A percentile compares a stretch with the other conserved stretches of the same genome.
phyloP scores from a whole-genome alignment of 371 early-diverging fungal genomes.

The Haplosporangium sp. region DNA sequence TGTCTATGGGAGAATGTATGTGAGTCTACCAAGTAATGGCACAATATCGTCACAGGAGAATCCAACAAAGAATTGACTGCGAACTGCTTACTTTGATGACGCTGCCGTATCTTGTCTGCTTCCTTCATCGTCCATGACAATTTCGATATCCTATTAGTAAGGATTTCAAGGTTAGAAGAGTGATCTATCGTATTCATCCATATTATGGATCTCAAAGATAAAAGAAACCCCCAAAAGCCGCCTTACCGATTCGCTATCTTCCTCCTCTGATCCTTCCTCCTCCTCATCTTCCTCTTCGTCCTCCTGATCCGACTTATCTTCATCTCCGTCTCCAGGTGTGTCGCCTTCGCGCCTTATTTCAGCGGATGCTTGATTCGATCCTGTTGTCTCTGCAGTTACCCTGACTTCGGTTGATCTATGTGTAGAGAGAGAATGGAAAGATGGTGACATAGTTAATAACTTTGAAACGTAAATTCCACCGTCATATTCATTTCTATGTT shows the following conservation, averaged over 20 bases:
- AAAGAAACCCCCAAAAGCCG: background rate
- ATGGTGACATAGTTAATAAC: background rate
- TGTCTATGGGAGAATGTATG: slow-evolving; percentile 24
- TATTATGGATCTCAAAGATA: background rate
- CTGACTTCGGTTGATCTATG: slow-evolving; percentile 35
- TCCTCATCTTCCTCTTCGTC: slow-evolving; percentile 55
- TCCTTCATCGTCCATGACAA: slow-evolving; percentile 70
- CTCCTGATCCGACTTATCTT: slow-evolving; percentile 36
- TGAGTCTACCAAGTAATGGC: background rate
- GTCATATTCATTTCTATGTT: too few species aligned
- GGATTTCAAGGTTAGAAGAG: background rate
- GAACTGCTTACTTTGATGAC: slow-evolving; percentile 17
- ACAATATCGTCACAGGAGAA: background rate
- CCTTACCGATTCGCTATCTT: slow-evolving; percentile 50
- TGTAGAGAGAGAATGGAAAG: background rate
- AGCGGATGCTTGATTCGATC: slow-evolving; percentile 12
- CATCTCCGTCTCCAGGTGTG: slow-evolving; percentile 26
- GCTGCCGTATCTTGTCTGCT: slow-evolving; percentile 21
- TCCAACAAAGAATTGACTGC: background rate
- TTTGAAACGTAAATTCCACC: background rate
- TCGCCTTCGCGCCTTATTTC: background rate
- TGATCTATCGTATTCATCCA: background rate
- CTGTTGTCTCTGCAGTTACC: slow-evolving; percentile 25
- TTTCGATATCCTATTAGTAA: slow-evolving; percentile 69
- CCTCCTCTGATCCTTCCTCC: slow-evolving; percentile 25